phyloP scores from a whole-genome alignment of 75 land plant species.

The Larix kaempferi region DNA sequence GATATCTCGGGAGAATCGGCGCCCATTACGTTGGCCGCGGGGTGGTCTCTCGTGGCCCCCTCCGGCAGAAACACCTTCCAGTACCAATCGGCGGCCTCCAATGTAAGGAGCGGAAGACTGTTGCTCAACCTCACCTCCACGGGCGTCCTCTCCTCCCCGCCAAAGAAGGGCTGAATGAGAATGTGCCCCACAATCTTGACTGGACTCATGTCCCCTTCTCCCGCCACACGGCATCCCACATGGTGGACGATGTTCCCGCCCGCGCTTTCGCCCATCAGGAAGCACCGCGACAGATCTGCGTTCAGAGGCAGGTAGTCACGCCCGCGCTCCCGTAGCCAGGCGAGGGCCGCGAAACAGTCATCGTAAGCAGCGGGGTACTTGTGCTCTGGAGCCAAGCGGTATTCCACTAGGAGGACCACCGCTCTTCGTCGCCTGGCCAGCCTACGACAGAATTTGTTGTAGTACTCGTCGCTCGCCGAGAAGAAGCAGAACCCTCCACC shows the following conservation, averaged over 20 bases:
- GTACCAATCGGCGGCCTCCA: slow-evolving; percentile 73
- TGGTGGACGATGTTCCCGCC: slow-evolving; percentile 66
- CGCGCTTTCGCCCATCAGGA: slow-evolving; percentile 63
- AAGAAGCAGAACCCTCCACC: slow-evolving; percentile 75
- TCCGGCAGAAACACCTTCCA: slow-evolving; percentile 85
- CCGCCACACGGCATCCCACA: slow-evolving; percentile 26
- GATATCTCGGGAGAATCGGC: slow-evolving; percentile 29
- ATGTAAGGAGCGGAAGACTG: slow-evolving; percentile 66
- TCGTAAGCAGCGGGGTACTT: slow-evolving; percentile 64
- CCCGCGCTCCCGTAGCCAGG: slow-evolving; percentile 20
- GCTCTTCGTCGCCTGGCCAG: slow-evolving; percentile 41
- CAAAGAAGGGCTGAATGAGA: slow-evolving; percentile 79
- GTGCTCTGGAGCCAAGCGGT: slow-evolving; percentile 73
- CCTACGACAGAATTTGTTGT: slow-evolving; percentile 54
- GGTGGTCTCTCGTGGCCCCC: slow-evolving; percentile 75
- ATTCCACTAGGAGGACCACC: slow-evolving; percentile 65
- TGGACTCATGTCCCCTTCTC: slow-evolving; percentile 13
- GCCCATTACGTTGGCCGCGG: slow-evolving; percentile 82
- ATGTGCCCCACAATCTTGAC: slow-evolving; percentile 55
- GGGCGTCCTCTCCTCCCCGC: slow-evolving; percentile 59
- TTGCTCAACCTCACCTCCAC: slow-evolving; percentile 56
- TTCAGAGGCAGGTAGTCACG: neutral
- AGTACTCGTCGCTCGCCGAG: slow-evolving; percentile 24
- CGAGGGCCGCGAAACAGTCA: slow-evolving; percentile 53
- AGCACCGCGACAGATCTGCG: slow-evolving; percentile 29